Evolutionary conservation across 352 stramenopile genomes (phyloP).

Genomic region (Phytopythium chamaehyphon): DNA sequence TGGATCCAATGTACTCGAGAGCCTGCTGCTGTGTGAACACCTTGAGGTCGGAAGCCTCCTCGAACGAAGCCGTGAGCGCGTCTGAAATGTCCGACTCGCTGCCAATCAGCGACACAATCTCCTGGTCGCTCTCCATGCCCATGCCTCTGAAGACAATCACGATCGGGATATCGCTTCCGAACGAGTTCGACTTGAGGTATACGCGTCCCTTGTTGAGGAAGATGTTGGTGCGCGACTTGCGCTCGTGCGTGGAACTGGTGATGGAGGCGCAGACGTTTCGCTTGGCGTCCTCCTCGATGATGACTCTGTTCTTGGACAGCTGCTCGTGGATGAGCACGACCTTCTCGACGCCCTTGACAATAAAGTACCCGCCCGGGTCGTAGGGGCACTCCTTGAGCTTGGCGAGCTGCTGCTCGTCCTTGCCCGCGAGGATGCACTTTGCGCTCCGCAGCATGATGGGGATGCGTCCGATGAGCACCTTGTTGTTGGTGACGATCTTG

Average conservation of each 20-base stretch:
- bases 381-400: constrained; percentile 99
- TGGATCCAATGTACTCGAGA: constrained; percentile 95
- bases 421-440: constrained; percentile 95
- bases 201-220: constrained; percentile 95
- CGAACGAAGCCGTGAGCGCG: constrained; percentile 93
- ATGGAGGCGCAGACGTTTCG: constrained; percentile 93
- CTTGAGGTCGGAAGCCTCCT: constrained; percentile 94
- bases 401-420: constrained; percentile 93
- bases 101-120: constrained; percentile 96
- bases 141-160: constrained; percentile 97
- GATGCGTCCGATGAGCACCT: constrained; percentile 94
- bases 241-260: constrained; percentile 98
- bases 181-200: constrained; percentile 99
- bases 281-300: constrained; percentile 97
- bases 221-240: constrained; percentile 97
- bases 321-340: constrained; percentile 99
- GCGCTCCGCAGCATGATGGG: constrained; percentile 98
- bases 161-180: constrained; percentile 96
- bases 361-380: constrained; percentile 99
- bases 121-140: constrained; percentile 97
- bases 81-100: constrained; percentile 94
- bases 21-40: constrained; percentile 96
- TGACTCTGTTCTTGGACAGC: constrained; percentile 99
- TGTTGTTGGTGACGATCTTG: constrained; percentile 99
- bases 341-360: constrained; percentile 98